Base-by-base conservation (phyloP, 345 rosid species). In the Physaria fendleri region DNA sequence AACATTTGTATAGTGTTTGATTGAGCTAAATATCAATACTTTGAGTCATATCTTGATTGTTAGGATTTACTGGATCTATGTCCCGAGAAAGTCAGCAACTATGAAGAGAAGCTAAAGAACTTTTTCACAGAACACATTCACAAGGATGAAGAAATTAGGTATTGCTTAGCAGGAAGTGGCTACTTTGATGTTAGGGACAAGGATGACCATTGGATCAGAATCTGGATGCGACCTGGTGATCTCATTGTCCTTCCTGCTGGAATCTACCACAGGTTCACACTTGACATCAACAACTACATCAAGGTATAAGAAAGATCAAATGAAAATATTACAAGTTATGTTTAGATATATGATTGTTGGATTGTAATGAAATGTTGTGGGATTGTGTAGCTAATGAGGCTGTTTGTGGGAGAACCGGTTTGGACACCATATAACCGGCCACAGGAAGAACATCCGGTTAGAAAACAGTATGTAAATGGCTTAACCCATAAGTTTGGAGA, bases 71-170 rank as follows among this genome's bases (percentile, higher is more conserved):
- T 91, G 38, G 92, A 88, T 72, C 48, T 85, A 24, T 81, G 92
- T 76, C 98, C 95, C 0, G 95, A 84, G 77, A 84, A 85, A 71
- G 88, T 85, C 27, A 71, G 77, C n/a, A 81, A 88, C 74, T 91
- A 79, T 6, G 90, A 85, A 49, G 88, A 91, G 79, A 88, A 91
- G 82, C 82, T 84, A 37, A 84, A 71, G 78, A 85, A 81, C 76
- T 88, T 88, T 78, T 91, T 78, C 65, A 84, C 84, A 0, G 96
- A 91, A 73, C 96, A 91, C 74, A 80, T 91, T 41, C 94, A 91
- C 50, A 81, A 81, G 15, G 97, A 85, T 21, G 94, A 87, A 62
- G 97, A 90, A 80, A 87, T 90, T 34, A 91, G 95, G 49, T 87
- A 87, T 75, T 87, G 88, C 79, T 44, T 87, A 33, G 78, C 73